Evolutionary conservation across 2,329 filamentous ascomycete genomes (phyloP).

Genomic region (Akanthomyces dipterigenus): DNA sequence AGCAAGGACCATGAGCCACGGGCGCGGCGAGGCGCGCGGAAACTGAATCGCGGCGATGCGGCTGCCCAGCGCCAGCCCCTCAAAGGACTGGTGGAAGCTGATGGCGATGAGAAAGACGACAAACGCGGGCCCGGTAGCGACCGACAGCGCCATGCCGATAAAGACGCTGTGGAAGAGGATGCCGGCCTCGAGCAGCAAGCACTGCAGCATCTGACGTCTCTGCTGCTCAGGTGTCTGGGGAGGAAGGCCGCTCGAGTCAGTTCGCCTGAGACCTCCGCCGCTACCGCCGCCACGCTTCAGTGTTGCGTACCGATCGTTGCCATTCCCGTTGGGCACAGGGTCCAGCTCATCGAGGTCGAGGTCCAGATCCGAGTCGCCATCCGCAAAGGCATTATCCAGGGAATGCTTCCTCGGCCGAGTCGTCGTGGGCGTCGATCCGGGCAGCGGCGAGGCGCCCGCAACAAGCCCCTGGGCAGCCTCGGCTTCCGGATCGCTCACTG

Average conservation of each 20-base stretch:
- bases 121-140: constrained; percentile 73
- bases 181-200: constrained; percentile 71
- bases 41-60: constrained; percentile 82
- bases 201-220: constrained; percentile 66
- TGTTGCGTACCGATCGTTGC: constrained; percentile 24
- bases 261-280: constrained; percentile 2
- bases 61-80: constrained; percentile 77
- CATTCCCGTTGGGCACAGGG: constrained; percentile 25
- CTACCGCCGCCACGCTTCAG: constrained; percentile 20
- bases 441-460: constrained; percentile 51
- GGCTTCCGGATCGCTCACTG: constrained; percentile 44
- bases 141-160: constrained; percentile 80
- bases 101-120: constrained; percentile 75
- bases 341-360: constrained; percentile 57
- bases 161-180: constrained; percentile 83
- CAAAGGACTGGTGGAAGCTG: constrained; percentile 81
- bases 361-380: constrained; percentile 50
- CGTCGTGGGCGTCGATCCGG: constrained; percentile 42
- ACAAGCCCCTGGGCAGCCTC: constrained; percentile 50
- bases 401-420: constrained; percentile 20
- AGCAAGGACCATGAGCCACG: constrained; percentile 76
- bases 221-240: constrained; percentile 46
- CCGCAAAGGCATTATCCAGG: constrained; percentile 28
- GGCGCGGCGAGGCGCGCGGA: constrained; percentile 62
- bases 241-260: constrained; percentile 22